Evolutionary conservation across 148 eudicot genomes (phyloP).

Genomic region (Oxyria digyna): DNA sequence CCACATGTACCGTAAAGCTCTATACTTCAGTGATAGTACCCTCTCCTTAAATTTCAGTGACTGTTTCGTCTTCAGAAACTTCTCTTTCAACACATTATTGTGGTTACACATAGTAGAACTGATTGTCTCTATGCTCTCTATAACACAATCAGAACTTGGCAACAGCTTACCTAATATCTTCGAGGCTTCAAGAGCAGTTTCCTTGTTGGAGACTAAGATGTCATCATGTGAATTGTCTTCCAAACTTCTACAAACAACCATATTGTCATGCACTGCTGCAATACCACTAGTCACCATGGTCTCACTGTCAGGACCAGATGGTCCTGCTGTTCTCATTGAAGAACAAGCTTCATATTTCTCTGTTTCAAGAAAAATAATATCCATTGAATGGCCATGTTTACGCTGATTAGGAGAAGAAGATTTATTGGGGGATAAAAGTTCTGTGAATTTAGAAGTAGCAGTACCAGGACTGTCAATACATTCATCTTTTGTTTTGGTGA

Average conservation of each 20-base stretch:
- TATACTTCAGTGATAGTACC: constrained; percentile 50
- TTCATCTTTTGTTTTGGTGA: constrained; percentile 22
- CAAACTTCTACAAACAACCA: constrained; percentile 7
- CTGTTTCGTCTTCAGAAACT: constrained; percentile 40
- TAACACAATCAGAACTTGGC: constrained; percentile 20
- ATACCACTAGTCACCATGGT: neutral
- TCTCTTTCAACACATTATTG: constrained; percentile 28
- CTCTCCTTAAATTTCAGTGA: constrained; percentile 53
- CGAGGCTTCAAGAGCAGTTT: constrained; percentile 38
- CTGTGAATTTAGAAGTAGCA: constrained; percentile 53
- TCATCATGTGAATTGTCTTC: constrained; percentile 21
- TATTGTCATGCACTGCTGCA: neutral
- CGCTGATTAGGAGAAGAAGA: constrained; percentile 3
- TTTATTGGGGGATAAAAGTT: constrained; percentile 17
- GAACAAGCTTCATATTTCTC: constrained; percentile 11
- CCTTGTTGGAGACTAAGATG: constrained; percentile 51
- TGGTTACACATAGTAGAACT: constrained; percentile 15
- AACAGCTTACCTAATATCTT: constrained; percentile 40
- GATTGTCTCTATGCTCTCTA: constrained; percentile 8
- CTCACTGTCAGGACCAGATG: constrained; percentile 19
- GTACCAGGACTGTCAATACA: constrained; percentile 62
- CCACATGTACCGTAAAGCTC: constrained; percentile 62
- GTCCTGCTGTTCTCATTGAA: constrained; percentile 11
- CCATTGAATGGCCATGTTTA: constrained; percentile 9
- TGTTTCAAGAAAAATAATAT: constrained; percentile 9